phyloP scores from a whole-genome alignment of 805 yeast genomes.

The Metschnikowia cerradonensis region DNA sequence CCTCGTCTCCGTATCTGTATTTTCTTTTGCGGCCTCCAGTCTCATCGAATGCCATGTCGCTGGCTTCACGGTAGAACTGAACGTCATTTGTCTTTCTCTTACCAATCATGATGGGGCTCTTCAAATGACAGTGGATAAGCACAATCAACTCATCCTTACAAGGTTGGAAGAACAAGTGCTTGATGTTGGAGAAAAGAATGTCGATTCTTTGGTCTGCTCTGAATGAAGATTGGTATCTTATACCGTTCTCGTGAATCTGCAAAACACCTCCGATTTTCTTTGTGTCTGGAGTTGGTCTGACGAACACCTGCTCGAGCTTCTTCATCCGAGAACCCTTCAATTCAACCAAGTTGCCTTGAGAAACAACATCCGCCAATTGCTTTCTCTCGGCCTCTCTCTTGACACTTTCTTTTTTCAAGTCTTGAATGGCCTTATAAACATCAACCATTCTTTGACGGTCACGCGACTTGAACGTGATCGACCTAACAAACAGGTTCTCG shows the following conservation, averaged over 20 bases:
- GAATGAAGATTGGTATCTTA: conserved; percentile 84
- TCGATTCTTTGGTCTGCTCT: conserved; percentile 85
- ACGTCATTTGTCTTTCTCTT: conserved; percentile 93
- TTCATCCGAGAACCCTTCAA: conserved; percentile 78
- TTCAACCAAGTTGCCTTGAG: conserved; percentile 84
- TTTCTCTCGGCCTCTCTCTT: conserved; percentile 88
- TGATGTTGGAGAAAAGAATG: conserved; percentile 82
- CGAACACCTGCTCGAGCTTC: conserved; percentile 81
- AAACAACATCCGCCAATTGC: conserved; percentile 89
- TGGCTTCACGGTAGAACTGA: conserved; percentile 94
- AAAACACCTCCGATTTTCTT: conserved; percentile 89
- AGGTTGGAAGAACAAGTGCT: conserved; percentile 93
- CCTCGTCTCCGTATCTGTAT: conserved; percentile 94
- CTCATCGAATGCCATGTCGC: conserved; percentile 94
- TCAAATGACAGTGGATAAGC: conserved; percentile 86
- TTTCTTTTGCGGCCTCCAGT: conserved; percentile 90
- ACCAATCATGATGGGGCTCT: conserved; percentile 91
- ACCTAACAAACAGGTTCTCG: conserved; percentile 80
- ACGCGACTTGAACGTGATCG: conserved; percentile 81
- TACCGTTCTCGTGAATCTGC: conserved; percentile 93
- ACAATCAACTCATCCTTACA: conserved; percentile 93
- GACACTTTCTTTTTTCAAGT: conserved; percentile 84
- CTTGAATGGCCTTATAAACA: conserved; percentile 83
- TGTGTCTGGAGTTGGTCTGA: conserved; percentile 96
- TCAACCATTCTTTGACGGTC: conserved; percentile 90